Evolutionary conservation across 73 alveolate species (phyloP), one percentile per base, ranked within the genome.

Genomic region (Paramecium octaurelia): DNA sequence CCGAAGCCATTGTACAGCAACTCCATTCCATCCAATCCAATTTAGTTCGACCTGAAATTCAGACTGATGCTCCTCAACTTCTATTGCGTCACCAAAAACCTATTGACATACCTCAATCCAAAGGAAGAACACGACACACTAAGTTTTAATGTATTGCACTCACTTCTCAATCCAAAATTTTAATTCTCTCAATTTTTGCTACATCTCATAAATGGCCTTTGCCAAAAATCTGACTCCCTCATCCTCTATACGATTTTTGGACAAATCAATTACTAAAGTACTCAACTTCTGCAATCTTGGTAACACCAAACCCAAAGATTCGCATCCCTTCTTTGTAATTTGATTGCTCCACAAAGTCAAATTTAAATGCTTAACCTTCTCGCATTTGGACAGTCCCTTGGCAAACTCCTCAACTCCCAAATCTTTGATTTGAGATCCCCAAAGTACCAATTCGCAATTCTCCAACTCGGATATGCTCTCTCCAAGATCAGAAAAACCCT

Each of bases 341-440:
- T 27, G 4, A 80, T 80, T 80, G 18, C 46, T 80, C 91, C 91
- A 80, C 14, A 80, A 14, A 8, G 57, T 80, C 20, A 80, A 43
- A 31, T 80, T 23, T 31, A 80, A 80, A 24, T 80, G 21, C 16
- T 80, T 80, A 24, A 80, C 8, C 27, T 24, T 80, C 8, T 80
- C 75, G 18, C 91, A 80, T 46, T 44, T 42, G 2, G 20, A 40
- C 46, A 80, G 44, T 31, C 73, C 73, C 23, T 80, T 80, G 3
- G 91, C 23, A 44, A 80, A 80, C 18, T 80, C 91, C 31, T 44
- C 91, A 20, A 80, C 27, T 44, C 91, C 91, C 11, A 31, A 40
- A 48, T 80, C 91, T 80, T 80, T 80, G 2, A 80, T 80, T 48
- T 40, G 46, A 5, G 50, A 80, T 10, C 91, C 75, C 91, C 91